Base-by-base conservation (phyloP, 73 alveolate species). In the Symbiodinium natans region DNA sequence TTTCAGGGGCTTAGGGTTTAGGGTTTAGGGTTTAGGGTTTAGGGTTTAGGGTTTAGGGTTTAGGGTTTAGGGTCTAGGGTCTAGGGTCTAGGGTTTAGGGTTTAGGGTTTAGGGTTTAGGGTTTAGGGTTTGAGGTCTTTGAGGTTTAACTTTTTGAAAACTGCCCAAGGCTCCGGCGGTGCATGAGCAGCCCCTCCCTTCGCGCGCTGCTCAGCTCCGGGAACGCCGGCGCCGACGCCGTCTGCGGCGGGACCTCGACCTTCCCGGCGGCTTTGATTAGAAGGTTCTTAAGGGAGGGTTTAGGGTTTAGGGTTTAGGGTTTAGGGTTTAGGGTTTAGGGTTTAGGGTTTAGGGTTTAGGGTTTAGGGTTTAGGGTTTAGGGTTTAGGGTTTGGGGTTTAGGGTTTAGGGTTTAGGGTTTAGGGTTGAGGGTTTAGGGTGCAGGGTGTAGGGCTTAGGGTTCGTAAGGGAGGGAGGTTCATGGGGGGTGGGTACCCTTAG, bases 191-290 rank as follows among this genome's bases (percentile, higher is more conserved):
- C n/a, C n/a, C n/a, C n/a, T n/a, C n/a, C n/a, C n/a, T n/a, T n/a
- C n/a, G n/a, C n/a, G n/a, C n/a, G n/a, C 77, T 34, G 29, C 31
- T 63, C 77, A 63, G 77, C 77, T 63, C 10, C 77, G 77, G 77
- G 77, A 63, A 27, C 77, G 77, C 25, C 77, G 77, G 36, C 77
- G 77, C 77, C 77, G 77, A 27, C 77, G 77, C 15, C 77, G 77
- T 4, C 77, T 31, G 34, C 77, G 77, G 15, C 77, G 77, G 36
- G 77, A 63, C 25, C 77, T 23, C 0, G 77, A 63, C 77, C 77
- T 63, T 31, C 77, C 36, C 13, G 21, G 68, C 21, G 68, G 21
- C 68, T 52, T 27, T 0, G n/a, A 27, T 2, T 6, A 4, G n/a
- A n/a, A n/a, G n/a, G n/a, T n/a, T n/a, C n/a, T n/a, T n/a, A 21